Evolutionary conservation across 1,284 basidiomycete species (phyloP).

Genomic region (Irpex lacteus): DNA sequence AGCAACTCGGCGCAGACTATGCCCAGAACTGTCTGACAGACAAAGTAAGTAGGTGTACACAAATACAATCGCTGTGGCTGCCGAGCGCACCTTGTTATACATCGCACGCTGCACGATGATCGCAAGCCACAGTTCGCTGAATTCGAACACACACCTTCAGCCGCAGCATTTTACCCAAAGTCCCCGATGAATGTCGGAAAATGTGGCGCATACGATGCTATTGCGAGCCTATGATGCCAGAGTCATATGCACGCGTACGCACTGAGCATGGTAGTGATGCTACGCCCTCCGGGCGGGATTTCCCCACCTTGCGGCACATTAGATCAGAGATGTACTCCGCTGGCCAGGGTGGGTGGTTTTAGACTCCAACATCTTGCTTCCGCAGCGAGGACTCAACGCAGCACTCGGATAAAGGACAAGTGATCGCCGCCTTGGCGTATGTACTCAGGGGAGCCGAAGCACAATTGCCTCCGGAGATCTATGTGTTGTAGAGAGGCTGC

Average conservation of each 20-base stretch:
- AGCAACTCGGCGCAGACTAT: background rate
- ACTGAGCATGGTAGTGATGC: background rate
- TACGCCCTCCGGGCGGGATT: background rate
- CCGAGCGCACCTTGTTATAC: background rate
- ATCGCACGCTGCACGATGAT: background rate
- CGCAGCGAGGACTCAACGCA: background rate
- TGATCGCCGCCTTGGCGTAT: background rate
- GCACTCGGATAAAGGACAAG: background rate
- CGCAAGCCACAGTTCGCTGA: background rate
- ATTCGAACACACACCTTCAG: background rate
- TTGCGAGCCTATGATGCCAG: background rate
- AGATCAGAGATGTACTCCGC: background rate
- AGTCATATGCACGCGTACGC: background rate
- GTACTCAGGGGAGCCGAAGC: background rate
- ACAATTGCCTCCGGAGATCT: background rate
- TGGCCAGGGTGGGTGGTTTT: background rate
- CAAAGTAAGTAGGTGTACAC: background rate
- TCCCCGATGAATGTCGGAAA: slow-evolving; percentile 2
- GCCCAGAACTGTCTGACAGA: background rate
- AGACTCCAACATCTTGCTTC: background rate
- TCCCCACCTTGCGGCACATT: background rate
- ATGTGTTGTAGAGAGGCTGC: background rate
- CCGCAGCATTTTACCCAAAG: background rate
- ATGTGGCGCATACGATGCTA: background rate
- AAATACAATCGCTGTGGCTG: background rate